Base-by-base conservation (phyloP, 345 rosid species). In the Populus pruinosa region DNA sequence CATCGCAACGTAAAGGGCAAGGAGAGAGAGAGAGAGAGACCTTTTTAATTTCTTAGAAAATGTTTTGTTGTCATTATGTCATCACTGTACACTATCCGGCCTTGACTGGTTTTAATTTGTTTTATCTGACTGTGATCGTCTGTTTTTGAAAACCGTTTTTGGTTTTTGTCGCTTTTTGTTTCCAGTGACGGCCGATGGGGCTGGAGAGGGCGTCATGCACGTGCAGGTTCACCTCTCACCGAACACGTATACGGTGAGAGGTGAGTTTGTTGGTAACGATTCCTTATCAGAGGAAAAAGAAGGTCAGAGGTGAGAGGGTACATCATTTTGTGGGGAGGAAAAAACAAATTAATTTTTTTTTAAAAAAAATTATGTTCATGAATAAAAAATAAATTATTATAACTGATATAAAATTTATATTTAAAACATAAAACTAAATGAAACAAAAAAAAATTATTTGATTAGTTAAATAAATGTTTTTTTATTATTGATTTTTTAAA, bases 141-240 rank as follows among this genome's bases (percentile, higher is more conserved):
- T 33, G 10, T 21, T 72, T 73, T n/a, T 55, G 72, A 61, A 74
- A 44, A 80, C 83, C 74, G 86, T 87, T 87, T 81, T 27, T 35
- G 50, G 11, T 13, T 18, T 14, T 70, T 76, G 75, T 68, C 35
- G 80, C 55, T 59, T 77, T 74, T 5, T 0, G 12, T 70, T 78
- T 67, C 29, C 27, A 63, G 62, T 69, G 83, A 80, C 73, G 75
- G 83, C 77, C 73, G 75, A 67, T 9, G 3, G 36, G 6, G n/a
- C 12, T 0, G 44, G 11, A 8, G 35, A 64, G 66, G 49, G 33
- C 59, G 75, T 0, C 47, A 77, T 77, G 79, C 89, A 83, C 85
- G 87, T 81, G 83, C 74, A 76, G 70, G 20, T 61, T 1, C 4
- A 27, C 47, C 18, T 10, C 3, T 18, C 14, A 1, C 73, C 82